phyloP scores from a whole-genome alignment of 2,329 filamentous ascomycete genomes.

The Aspergillus costaricaensis region DNA sequence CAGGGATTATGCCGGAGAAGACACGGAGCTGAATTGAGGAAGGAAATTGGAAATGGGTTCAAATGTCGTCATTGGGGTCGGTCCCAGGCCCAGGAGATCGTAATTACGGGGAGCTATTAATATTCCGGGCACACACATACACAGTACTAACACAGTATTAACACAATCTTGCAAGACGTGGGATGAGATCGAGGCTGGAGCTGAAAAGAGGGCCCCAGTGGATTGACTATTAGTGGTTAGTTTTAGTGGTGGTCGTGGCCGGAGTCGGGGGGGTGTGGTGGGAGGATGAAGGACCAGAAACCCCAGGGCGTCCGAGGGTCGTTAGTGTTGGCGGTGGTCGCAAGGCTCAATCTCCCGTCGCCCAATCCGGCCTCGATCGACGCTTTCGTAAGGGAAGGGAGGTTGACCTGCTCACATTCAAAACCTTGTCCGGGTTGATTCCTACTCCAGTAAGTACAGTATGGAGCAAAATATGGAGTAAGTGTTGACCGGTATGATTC shows the following conservation, averaged over 20 bases:
- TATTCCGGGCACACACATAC: neutral
- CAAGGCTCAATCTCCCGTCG: conserved; percentile 24
- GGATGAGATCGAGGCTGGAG: conserved; percentile 21
- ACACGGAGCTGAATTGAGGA: neutral
- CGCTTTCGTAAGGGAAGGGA: conserved; percentile 16
- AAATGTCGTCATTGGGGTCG: conserved; percentile 3
- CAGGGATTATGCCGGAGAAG: neutral
- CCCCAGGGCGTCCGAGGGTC: conserved; percentile 11
- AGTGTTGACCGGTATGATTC: neutral
- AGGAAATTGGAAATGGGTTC: neutral
- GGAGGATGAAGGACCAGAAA: conserved; percentile 4
- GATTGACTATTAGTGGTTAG: neutral
- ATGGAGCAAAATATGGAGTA: neutral
- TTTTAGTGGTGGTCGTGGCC: neutral
- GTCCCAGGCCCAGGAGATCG: neutral
- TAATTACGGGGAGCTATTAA: conserved; percentile 5
- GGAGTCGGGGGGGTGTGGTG: neutral
- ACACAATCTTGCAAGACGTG: neutral
- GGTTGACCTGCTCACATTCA: conserved; percentile 15
- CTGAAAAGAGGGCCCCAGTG: conserved; percentile 19
- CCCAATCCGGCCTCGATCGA: conserved; percentile 28
- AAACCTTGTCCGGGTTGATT: conserved; percentile 12
- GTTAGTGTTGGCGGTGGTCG: conserved; percentile 13
- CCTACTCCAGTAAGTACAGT: conserved; percentile 3
- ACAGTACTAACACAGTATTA: too few relatives aligned